Evolutionary conservation across 345 rosid genomes (phyloP).

Genomic region (Euphorbia peplus): DNA sequence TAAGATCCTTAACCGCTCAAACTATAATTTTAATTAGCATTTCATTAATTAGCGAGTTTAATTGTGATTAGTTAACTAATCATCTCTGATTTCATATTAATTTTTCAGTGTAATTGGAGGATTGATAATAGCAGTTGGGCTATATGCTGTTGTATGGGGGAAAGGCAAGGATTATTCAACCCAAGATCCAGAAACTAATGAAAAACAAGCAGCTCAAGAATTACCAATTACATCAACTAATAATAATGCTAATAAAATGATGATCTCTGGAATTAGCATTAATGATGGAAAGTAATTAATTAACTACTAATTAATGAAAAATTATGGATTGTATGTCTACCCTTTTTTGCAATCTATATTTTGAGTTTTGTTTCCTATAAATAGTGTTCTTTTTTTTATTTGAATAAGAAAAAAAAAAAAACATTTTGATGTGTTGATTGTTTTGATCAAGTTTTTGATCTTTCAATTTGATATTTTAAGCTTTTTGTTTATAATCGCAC

Average conservation of each 20-base stretch:
- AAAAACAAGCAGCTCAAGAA: conserved; percentile 26
- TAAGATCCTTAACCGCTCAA: too few species aligned
- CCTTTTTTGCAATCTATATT: background rate
- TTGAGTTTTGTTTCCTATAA: background rate
- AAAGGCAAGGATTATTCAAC: conserved; percentile 50
- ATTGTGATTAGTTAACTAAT: background rate
- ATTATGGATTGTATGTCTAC: background rate
- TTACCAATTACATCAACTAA: conserved; percentile 35
- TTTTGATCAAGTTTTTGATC: too few species aligned
- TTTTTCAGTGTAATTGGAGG: conserved; percentile 56
- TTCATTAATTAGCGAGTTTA: too few species aligned
- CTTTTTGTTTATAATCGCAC: too few species aligned
- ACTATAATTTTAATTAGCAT: too few species aligned
- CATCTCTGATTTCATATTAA: background rate
- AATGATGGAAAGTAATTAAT: background rate
- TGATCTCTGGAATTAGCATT: background rate
- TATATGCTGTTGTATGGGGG: conserved; percentile 65
- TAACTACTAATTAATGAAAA: background rate
- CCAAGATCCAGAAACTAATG: background rate
- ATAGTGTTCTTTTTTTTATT: background rate
- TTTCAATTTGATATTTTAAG: too few species aligned
- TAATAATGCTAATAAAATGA: background rate
- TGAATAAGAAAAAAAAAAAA: too few species aligned
- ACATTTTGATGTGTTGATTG: too few species aligned
- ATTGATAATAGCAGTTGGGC: conserved; percentile 50